Percentiles rank a stretch among this genome's conserved stretches.
phyloP scores from a whole-genome alignment of 2,329 filamentous ascomycete species.

The Botrytis sinoallii region DNA sequence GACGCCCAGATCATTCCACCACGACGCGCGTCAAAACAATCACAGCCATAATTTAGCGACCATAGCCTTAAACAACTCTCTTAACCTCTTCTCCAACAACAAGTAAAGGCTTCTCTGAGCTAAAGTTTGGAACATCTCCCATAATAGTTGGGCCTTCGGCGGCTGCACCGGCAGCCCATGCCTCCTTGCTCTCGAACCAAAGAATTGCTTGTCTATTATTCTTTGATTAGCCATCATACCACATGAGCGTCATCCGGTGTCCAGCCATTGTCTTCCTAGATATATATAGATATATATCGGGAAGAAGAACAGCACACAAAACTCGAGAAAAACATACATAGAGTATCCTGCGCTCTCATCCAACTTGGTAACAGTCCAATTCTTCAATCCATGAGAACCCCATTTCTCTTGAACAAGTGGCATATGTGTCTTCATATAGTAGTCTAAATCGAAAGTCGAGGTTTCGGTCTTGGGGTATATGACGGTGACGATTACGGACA shows the following conservation, averaged over 20 bases:
- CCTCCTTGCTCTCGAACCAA: constrained; percentile 3
- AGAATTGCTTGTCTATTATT: constrained; percentile 1
- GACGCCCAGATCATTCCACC: neutral
- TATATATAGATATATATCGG: neutral
- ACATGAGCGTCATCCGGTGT: neutral
- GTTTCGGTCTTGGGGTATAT: constrained; percentile 14
- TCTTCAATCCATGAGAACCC: constrained; percentile 2
- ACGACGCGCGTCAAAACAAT: neutral
- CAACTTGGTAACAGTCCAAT: neutral
- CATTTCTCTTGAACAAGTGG: constrained; percentile 15
- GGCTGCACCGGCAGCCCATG: neutral
- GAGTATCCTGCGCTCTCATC: neutral
- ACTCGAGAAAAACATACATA: neutral
- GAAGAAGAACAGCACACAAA: neutral
- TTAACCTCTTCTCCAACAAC: neutral
- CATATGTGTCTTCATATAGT: constrained; percentile 16
- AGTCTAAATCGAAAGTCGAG: constrained; percentile 14
- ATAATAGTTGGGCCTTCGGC: neutral
- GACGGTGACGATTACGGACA: constrained; percentile 10
- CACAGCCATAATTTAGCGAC: no score
- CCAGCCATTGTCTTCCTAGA: neutral
- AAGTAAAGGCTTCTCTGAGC: constrained; percentile 1
- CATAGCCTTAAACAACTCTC: neutral
- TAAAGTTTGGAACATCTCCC: constrained; percentile 7
- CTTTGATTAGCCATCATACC: neutral